Base-by-base conservation (phyloP, 768 basidiomycete species). In the Lepiota brunneoincarnata region DNA sequence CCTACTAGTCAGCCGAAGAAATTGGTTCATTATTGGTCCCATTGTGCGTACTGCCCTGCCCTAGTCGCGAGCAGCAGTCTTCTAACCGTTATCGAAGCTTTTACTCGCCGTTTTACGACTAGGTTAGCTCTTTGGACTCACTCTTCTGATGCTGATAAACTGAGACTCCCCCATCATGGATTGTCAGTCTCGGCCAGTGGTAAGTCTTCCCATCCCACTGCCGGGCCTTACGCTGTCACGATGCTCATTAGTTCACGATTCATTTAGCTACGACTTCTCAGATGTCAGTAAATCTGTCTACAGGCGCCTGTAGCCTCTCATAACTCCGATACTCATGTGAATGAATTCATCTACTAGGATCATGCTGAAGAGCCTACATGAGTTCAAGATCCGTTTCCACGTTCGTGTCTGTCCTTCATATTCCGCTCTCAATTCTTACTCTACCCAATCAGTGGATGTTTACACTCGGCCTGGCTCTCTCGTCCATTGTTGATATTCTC, bases 391-490 rank as follows among this genome's bases (percentile, higher is more conserved):
- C 14, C 28, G 55, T 38, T 49, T 40, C 45, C 42, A 51, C 15
- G 43, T 39, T 18, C 20, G 51, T 39, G 14, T 15, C 14, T 21
- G 12, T 20, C 10, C 12, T 6, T 47, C 9, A 38, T n/a, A 7
- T 21, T n/a, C 3, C 42, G 9, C 24, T n/a, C n/a, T 15, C n/a
- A 42, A 47, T 34, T 34, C 11, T 26, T 36, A 18, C 18, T 49
- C 23, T 35, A n/a, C 35, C 40, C 11, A 42, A 14, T 24, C 51
- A 82, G 80, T 82, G 80, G 80, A 63, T 80, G 20, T 80, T 81
- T 57, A 82, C 80, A 5, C 69, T 76, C 12, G 81, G 81, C 3
- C 68, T 82, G 6, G 73, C 77, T 0, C 66, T 82, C 34, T 82
- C 80, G 1, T 73, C 76, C 1, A 62, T 67, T 6, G 72, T 80